Percentiles rank a stretch among this genome's conserved stretches.
phyloP scores from a whole-genome alignment of 345 rosid genomes.

The Dimocarpus longan region DNA sequence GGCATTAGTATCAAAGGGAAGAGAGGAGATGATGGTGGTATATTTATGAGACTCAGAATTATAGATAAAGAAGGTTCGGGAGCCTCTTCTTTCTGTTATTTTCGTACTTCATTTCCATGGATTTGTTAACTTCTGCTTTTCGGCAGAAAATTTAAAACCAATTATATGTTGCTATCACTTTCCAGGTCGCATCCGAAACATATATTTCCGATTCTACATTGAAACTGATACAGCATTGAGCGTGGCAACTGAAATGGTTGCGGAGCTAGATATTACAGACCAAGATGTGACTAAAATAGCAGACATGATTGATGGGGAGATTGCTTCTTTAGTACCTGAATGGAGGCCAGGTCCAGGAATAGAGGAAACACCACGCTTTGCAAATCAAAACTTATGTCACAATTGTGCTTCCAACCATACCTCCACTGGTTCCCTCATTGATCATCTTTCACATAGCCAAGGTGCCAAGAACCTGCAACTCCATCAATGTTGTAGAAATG shows the following conservation, averaged over 20 bases:
- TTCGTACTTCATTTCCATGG: background rate
- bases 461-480: constrained; percentile 36
- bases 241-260: constrained; percentile 96
- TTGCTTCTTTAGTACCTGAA: constrained; percentile 70
- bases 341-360: constrained; percentile 78
- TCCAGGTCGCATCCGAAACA: constrained; percentile 77
- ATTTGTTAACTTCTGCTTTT: constrained; percentile 9
- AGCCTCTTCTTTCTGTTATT: constrained; percentile 1
- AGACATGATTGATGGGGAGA: constrained; percentile 86
- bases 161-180: background rate
- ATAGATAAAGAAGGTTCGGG: constrained; percentile 82
- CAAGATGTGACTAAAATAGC: constrained; percentile 83
- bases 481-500: constrained; percentile 54
- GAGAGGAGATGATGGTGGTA: constrained; percentile 58
- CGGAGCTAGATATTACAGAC: constrained; percentile 82
- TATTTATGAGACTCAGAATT: constrained; percentile 72
- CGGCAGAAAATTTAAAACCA: background rate
- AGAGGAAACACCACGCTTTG: constrained; percentile 62
- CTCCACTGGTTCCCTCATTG: constrained; percentile 65
- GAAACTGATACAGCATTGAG: constrained; percentile 79
- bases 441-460: constrained; percentile 46
- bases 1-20: constrained; percentile 87
- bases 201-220: constrained; percentile 81
- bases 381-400: constrained; percentile 55
- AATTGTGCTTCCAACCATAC: constrained; percentile 69